Conservation (phyloP, 257 asterid genomes). For the Solanum bulbocastanum region DNA sequence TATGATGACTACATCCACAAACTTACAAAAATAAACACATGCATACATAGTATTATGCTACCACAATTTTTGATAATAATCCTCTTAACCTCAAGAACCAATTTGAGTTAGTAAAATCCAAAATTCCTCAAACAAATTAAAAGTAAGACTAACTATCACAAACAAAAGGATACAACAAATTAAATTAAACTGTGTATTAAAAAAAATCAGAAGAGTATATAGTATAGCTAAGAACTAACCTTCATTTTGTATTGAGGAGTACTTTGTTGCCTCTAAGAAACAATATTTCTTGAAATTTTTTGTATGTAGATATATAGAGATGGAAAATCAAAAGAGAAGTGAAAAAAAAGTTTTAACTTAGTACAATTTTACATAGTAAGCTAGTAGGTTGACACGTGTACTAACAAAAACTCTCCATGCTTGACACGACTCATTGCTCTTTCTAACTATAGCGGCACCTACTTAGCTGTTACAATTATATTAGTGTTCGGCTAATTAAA, state of each 20-base stretch:
- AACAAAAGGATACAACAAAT: not conserved
- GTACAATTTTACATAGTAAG: not conserved
- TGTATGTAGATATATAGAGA: not conserved
- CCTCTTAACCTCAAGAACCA: not conserved
- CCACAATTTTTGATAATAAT: not conserved
- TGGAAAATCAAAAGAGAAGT: not conserved
- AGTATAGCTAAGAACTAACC: not conserved
- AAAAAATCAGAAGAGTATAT: not conserved
- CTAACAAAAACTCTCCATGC: not conserved
- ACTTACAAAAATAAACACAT: not conserved
- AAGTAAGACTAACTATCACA: not conserved
- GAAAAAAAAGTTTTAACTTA: not conserved
- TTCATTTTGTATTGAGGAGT: not conserved
- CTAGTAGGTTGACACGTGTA: not conserved
- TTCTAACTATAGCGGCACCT: not conserved
- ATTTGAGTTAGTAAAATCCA: not conserved
- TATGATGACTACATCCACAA: not conserved
- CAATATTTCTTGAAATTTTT: not conserved
- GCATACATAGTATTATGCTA: not conserved
- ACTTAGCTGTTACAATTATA: not conserved
- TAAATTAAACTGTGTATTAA: not conserved
- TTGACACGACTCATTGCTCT: not conserved
- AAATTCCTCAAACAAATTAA: not conserved
- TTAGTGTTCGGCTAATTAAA: not conserved
- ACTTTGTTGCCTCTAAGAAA: not conserved